Evolutionary conservation across 495 filamentous ascomycete genomes (phyloP), one percentile per base, ranked within the genome.

Genomic region (Penicillium dipodomyicola): DNA sequence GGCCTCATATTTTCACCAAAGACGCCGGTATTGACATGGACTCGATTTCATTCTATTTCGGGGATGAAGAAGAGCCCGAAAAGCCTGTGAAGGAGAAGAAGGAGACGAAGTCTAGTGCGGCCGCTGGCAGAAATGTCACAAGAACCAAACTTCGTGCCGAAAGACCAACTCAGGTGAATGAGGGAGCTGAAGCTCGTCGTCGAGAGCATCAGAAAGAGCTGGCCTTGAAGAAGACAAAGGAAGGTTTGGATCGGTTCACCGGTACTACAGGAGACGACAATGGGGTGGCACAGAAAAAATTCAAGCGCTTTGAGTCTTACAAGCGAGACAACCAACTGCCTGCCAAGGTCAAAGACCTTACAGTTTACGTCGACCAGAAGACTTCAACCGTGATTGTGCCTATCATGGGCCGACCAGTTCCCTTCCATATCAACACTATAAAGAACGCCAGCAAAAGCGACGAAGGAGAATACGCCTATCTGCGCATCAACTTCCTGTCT

Each of bases 241-340:
- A 95, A 62, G 95, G 95, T 43, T 64, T 96, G 40, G 86, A 86
- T 33, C 82, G 88, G 54, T 99, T 92, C 71, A 84, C 89, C 45
- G 83, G 84, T 52, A 87, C 88, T 6, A 91, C 88, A 6, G 87
- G 86, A 12, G 89, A 89, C 55, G 83, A 92, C 40, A 96, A 96
- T 66, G 92, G 92, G n/a, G 87, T 88, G 25, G 84, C 90, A 46
- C 83, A 93, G 69, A 97, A 97, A 79, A 92, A 90, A 72, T 97
- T 97, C 79, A 97, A 97, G 76, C 88, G 89, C 37, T 99, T 97
- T 67, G 95, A 97, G 72, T 97, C 95, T 1, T 99, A 99, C 77
- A 99, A 97, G 76, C 85, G 95, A 25, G 94, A 99, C 70, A 96
- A 93, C 63, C 93, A 97, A 67, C 84, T 99, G 46, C 95, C 95